Evolutionary conservation across 1,139 yeast genomes (phyloP), one percentile per base, ranked within the genome.

Genomic region (Blastobotrys proliferans): DNA sequence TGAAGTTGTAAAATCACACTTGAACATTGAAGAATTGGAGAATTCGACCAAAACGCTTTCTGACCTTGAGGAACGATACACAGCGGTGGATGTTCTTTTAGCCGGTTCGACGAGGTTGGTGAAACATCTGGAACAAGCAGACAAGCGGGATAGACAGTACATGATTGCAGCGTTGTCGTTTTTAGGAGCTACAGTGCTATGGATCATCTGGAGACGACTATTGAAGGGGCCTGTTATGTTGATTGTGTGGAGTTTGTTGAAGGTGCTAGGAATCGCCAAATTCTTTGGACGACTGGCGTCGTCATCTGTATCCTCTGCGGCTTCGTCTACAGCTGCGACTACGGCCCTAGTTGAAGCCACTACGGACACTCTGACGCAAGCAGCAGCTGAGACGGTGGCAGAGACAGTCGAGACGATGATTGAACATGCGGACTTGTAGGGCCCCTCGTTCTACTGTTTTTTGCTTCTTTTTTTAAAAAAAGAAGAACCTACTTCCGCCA

Each of bases 121-220:
- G 34, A 69, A 71, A 50, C 74, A 79, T 46, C 76, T 83, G 43
- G 86, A 82, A 54, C 77, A 77, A 54, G 84, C 85, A 40, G 87
- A 83, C 54, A 68, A 72, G 44, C 65, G 72, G 49, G 92, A 83
- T 54, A 70, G 83, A 41, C 67, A 74, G 39, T 66, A 77, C 44
- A 81, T 83, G 56, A 76, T 79, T 51, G 61, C 75, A 41, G 71
- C 85, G 24, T 54, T 82, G 35, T 78, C 77, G 16, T 79, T 83
- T 51, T 70, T 83, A 45, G 65, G 72, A 2, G 51, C 72, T 2
- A 81, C 81, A 28, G 67, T 83, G 50, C 57, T 65, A 2, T 81
- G 85, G 83, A 77, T 83, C 17, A 51, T 81, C 1, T 83, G 83
- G 79, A 64, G 81, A 51, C 66, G 90, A 44, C 67, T 83, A 2